Conservation (phyloP, 2,329 filamentous ascomycete species). For the Dactylella cylindrospora region DNA sequence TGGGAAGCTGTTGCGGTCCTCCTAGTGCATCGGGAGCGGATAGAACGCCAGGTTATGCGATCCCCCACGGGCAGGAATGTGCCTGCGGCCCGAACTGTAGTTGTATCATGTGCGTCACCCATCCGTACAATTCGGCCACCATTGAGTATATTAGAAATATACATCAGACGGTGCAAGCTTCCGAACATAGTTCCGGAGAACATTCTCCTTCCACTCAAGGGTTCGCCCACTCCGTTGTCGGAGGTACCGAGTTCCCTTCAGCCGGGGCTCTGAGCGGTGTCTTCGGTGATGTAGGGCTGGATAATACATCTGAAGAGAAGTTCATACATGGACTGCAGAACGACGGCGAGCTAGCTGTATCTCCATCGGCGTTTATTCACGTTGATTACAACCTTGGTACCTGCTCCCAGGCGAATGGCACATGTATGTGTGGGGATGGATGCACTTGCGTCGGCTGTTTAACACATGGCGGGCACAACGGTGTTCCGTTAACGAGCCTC, state of each 20-base stretch:
- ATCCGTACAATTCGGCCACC: slow-evolving; percentile 56
- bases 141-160: slow-evolving; percentile 55
- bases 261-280: slow-evolving; percentile 14
- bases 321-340: slow-evolving; percentile 16
- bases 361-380: slow-evolving; percentile 46
- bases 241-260: slow-evolving; percentile 6
- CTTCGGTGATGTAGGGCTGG: slow-evolving; percentile 28
- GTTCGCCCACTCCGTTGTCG: slow-evolving; percentile 23
- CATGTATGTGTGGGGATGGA: slow-evolving; percentile 49
- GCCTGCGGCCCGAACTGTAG: slow-evolving; percentile 55
- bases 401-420: slow-evolving; percentile 46
- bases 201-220: slow-evolving; percentile 39
- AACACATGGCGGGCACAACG: slow-evolving; percentile 45
- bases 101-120: slow-evolving; percentile 55
- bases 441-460: slow-evolving; percentile 48
- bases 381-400: slow-evolving; percentile 46
- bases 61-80: slow-evolving; percentile 51
- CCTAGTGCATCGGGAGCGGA: neutral
- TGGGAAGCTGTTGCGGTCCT: slow-evolving; percentile 4
- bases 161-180: slow-evolving; percentile 53
- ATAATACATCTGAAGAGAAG: slow-evolving; percentile 27
- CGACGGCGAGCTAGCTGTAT: slow-evolving; percentile 33
- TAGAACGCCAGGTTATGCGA: slow-evolving; percentile 8
- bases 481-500: slow-evolving; percentile 20
- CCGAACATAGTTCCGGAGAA: slow-evolving; percentile 46